phyloP scores from a whole-genome alignment of 169 alveolate genomes.

The Plasmodium sp. region DNA sequence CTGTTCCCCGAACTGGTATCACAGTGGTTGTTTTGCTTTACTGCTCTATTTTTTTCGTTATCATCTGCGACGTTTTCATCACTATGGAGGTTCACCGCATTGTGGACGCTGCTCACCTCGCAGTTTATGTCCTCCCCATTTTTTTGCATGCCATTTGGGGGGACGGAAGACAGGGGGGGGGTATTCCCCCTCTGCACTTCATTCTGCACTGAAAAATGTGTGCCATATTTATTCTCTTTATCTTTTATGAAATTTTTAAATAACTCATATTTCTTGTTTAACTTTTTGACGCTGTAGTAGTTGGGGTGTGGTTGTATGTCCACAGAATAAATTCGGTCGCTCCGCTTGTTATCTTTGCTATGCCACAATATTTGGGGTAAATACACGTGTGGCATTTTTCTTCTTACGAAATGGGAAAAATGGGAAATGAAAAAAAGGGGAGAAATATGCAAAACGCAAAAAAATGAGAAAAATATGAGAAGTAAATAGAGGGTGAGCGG shows the following conservation, averaged over 20 bases:
- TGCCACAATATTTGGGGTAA: constrained; percentile 93
- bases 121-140: not conserved
- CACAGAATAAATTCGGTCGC: constrained; percentile 92
- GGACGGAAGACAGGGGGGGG: not conserved
- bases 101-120: not conserved
- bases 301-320: constrained; percentile 90
- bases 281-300: constrained; percentile 55
- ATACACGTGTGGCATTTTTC: constrained; percentile 87
- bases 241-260: constrained; percentile 49
- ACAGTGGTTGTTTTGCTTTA: not conserved
- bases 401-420: constrained; percentile 6
- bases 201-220: not conserved
- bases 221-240: constrained; percentile 15
- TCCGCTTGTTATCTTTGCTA: constrained; percentile 90
- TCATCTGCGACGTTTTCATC: not conserved
- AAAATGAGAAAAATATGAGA: not conserved
- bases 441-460: not conserved
- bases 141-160: not conserved
- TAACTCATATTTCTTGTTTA: constrained; percentile 54
- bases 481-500: not conserved
- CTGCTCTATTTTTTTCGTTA: not conserved
- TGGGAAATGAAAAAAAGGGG: not conserved
- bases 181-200: not conserved
- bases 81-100: not conserved
- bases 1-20: not conserved